A percentile compares a stretch with the other conserved stretches of the same genome.
phyloP scores from a whole-genome alignment of 75 land plant species.

The Gnetum montanum region DNA sequence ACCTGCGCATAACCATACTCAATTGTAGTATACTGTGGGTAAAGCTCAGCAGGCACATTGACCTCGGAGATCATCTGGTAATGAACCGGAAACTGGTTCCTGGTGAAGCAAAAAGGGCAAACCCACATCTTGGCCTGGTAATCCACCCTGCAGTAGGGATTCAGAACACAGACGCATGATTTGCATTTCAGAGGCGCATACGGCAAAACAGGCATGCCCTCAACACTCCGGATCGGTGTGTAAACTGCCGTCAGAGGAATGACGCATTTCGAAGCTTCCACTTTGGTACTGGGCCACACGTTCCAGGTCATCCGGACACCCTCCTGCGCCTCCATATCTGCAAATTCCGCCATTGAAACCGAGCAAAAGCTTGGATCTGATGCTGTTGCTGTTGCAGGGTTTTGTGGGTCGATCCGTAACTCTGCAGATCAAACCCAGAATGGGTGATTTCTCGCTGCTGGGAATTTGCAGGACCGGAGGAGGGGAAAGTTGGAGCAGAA shows the following conservation, averaged over 20 bases:
- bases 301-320: constrained; percentile 92
- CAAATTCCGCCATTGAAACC: constrained; percentile 41
- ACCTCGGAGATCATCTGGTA: constrained; percentile 53
- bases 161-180: constrained; percentile 61
- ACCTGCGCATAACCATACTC: constrained; percentile 44
- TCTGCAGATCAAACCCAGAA: no score
- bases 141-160: constrained; percentile 71
- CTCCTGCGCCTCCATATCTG: constrained; percentile 58
- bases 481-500: no score
- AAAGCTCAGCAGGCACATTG: constrained; percentile 82
- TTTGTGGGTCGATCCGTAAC: no score
- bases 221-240: constrained; percentile 67
- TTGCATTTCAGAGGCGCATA: constrained; percentile 87
- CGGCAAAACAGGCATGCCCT: constrained; percentile 49
- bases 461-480: no score
- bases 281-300: constrained; percentile 78
- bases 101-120: constrained; percentile 86
- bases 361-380: background rate
- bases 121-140: constrained; percentile 88
- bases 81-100: constrained; percentile 81
- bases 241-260: constrained; percentile 80
- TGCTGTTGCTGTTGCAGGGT: no score
- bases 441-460: no score
- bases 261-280: constrained; percentile 92
- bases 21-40: constrained; percentile 69